These are phyloP conservation scores for Gentiana macrophylla DNA, from an alignment of 257 asterid species.

Conservation along the genomic window DNA sequence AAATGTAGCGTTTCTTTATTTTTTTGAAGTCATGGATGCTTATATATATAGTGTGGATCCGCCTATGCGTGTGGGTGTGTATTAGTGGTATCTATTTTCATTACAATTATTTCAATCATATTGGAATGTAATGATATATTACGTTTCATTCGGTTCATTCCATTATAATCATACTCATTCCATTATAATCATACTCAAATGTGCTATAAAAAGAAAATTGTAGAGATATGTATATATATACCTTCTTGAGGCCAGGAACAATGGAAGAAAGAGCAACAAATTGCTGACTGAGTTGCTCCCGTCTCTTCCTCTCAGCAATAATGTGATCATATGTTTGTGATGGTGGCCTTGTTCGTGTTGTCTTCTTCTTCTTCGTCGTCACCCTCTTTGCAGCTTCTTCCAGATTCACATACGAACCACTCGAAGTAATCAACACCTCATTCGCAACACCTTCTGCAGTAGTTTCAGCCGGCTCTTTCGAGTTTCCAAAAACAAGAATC, in stretches of 20 bases:
- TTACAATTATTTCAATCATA: too few relatives aligned
- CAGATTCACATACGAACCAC: constrained; percentile 2
- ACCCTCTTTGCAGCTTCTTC: not conserved
- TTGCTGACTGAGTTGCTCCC: constrained; percentile 21
- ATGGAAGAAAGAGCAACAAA: constrained; percentile 14
- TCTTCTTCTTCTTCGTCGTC: not conserved
- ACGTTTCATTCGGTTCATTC: too few relatives aligned
- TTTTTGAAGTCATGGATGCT: too few relatives aligned
- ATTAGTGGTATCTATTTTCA: too few relatives aligned
- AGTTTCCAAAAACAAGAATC: constrained; percentile 14
- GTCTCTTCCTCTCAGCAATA: constrained; percentile 15
- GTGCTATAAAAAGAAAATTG: too few relatives aligned
- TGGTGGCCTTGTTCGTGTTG: constrained; percentile 3
- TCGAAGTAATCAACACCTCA: not conserved
- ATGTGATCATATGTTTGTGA: constrained; percentile 15
- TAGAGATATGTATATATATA: not conserved
- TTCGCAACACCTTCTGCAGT: not conserved
- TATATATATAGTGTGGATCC: too few relatives aligned
- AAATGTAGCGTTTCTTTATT: too few relatives aligned
- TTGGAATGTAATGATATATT: too few relatives aligned
- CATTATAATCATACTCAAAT: too few relatives aligned
- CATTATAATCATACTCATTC: too few relatives aligned
- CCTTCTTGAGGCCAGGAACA: constrained; percentile 26
- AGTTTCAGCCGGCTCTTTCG: not conserved
- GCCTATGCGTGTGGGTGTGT: too few relatives aligned